Percentiles rank a stretch among this genome's conserved stretches.
These are phyloP conservation scores for Gnetum montanum DNA, from an alignment of 75 land plant species.

Conservation along the genomic window DNA sequence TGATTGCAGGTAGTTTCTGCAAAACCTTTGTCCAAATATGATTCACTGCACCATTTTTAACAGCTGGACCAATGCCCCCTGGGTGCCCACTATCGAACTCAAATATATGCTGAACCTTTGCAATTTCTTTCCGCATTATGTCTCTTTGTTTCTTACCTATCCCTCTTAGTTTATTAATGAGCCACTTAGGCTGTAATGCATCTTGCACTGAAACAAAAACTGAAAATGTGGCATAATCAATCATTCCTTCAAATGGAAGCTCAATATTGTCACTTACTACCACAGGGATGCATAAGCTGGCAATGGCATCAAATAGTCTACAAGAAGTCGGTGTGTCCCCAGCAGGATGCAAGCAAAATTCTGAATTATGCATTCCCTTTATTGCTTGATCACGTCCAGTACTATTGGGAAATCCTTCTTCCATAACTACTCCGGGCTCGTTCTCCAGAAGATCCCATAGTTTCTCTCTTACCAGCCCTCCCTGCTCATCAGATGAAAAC, in stretches of 20 bases:
- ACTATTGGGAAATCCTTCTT: conserved; percentile 88
- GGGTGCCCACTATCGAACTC: conserved; percentile 57
- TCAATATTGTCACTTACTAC: conserved; percentile 79
- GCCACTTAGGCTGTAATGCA: conserved; percentile 68
- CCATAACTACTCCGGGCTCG: conserved; percentile 57
- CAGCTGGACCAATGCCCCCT: conserved; percentile 58
- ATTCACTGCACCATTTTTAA: conserved; percentile 67
- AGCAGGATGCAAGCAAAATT: conserved; percentile 88
- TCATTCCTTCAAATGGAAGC: conserved; percentile 86
- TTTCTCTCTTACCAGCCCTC: conserved; percentile 67
- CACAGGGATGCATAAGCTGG: conserved; percentile 82
- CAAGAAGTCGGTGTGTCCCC: conserved; percentile 93
- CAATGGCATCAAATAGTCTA: conserved; percentile 82
- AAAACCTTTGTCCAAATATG: conserved; percentile 72
- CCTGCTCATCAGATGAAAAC: conserved; percentile 25
- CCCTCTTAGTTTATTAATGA: conserved; percentile 37
- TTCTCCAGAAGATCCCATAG: conserved; percentile 66
- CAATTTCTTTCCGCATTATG: conserved; percentile 40
- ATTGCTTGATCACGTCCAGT: conserved; percentile 79
- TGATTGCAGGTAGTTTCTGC: conserved; percentile 61
- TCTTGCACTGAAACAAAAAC: conserved; percentile 67
- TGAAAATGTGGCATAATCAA: conserved; percentile 62
- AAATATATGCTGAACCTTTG: conserved; percentile 51
- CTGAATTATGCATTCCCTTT: conserved; percentile 65
- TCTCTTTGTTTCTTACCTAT: conserved; percentile 28